Percentiles rank a stretch among this genome's conserved stretches.
These are phyloP conservation scores for Alternaria atra DNA, from an alignment of 2,329 filamentous ascomycete species.

Conservation along the genomic window DNA sequence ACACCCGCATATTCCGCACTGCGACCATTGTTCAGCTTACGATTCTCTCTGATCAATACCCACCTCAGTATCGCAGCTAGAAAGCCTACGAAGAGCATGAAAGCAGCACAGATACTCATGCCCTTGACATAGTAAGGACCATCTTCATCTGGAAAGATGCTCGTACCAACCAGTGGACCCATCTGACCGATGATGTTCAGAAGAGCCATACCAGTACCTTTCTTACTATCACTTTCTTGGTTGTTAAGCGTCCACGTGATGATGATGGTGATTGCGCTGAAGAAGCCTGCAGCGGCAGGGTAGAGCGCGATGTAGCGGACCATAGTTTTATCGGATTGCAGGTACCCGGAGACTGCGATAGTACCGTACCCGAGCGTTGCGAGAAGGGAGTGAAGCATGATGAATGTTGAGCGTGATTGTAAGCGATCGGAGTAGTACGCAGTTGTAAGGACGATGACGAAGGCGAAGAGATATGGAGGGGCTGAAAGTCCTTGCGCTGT, in stretches of 20 bases:
- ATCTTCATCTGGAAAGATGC: slow-evolving; percentile 62
- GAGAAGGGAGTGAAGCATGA: slow-evolving; percentile 73
- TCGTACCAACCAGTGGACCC: slow-evolving; percentile 70
- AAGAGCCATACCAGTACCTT: slow-evolving; percentile 80
- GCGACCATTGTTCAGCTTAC: slow-evolving; percentile 12
- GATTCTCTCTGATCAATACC: slow-evolving; percentile 48
- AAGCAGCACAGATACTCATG: slow-evolving; percentile 60
- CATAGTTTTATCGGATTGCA: slow-evolving; percentile 35
- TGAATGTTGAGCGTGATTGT: slow-evolving; percentile 69
- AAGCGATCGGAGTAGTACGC: slow-evolving; percentile 75
- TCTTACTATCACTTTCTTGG: slow-evolving; percentile 72
- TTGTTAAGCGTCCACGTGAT: slow-evolving; percentile 93
- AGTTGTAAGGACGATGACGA: slow-evolving; percentile 74
- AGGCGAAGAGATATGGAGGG: slow-evolving; percentile 81
- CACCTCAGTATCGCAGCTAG: slow-evolving; percentile 56
- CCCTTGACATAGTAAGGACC: slow-evolving; percentile 60
- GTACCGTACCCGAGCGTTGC: slow-evolving; percentile 69
- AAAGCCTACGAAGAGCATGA: slow-evolving; percentile 59
- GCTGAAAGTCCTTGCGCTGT: slow-evolving; percentile 80
- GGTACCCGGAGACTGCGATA: slow-evolving; percentile 67
- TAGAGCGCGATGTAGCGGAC: slow-evolving; percentile 78
- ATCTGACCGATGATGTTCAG: slow-evolving; percentile 84
- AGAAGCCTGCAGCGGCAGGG: slow-evolving; percentile 83
- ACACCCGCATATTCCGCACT: slow-evolving; percentile 38
- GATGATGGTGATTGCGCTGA: slow-evolving; percentile 82